Evolutionary conservation across 345 rosid genomes (phyloP).

Genomic region (Moricandia moricandioides): DNA sequence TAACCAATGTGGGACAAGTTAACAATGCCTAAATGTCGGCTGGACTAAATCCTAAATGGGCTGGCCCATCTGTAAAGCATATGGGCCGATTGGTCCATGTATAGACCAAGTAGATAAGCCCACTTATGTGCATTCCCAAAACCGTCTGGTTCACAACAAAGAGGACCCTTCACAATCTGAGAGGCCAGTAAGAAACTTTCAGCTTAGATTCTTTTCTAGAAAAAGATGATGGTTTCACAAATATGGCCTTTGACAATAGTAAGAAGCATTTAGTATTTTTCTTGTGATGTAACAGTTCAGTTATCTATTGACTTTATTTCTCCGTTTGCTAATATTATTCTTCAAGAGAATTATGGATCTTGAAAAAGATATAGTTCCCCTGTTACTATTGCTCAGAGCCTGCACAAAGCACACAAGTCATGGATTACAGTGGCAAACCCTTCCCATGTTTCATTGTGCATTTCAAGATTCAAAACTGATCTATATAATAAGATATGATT

Average conservation of each 20-base stretch:
- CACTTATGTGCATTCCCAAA: no score
- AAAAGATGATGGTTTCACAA: slow-evolving; percentile 10
- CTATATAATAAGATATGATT: neutral
- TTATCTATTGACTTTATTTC: neutral
- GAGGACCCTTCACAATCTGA: slow-evolving; percentile 2
- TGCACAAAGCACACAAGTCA: neutral
- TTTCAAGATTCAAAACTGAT: slow-evolving; percentile 11
- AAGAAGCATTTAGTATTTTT: neutral
- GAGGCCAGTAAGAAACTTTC: neutral
- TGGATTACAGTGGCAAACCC: neutral
- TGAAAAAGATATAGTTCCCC: neutral
- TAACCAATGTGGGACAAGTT: no score
- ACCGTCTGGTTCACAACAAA: no score
- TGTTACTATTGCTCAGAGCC: neutral
- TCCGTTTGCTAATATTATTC: neutral
- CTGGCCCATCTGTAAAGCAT: no score
- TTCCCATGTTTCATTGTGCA: neutral
- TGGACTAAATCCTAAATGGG: no score
- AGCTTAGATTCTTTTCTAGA: neutral
- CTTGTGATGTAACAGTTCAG: no score
- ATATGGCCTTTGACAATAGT: slow-evolving; percentile 19
- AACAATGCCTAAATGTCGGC: no score
- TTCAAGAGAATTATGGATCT: neutral
- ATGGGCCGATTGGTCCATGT: no score
- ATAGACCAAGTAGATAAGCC: no score